Percentiles rank a stretch among this genome's conserved stretches.
phyloP scores from a whole-genome alignment of 2,329 filamentous ascomycete species.

The Penicillium sp. region DNA sequence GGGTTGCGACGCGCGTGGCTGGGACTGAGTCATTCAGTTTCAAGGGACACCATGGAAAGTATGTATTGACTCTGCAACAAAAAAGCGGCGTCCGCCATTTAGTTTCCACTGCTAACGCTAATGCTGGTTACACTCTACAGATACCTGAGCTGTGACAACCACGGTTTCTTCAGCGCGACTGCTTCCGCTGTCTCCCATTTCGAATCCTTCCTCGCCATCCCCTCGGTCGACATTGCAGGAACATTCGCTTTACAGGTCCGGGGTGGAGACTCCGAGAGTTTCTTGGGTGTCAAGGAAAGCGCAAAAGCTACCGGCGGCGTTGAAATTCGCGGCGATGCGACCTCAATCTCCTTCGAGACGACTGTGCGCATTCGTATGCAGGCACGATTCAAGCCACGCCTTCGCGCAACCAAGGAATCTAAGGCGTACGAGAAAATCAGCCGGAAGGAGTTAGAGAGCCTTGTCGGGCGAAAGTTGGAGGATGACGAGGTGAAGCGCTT shows the following conservation, averaged over 20 bases:
- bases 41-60: slow-evolving; percentile 89
- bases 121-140: slow-evolving; percentile 46
- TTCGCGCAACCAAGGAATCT: slow-evolving; percentile 79
- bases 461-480: slow-evolving; percentile 73
- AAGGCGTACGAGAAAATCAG: slow-evolving; percentile 85
- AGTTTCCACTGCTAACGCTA: background rate
- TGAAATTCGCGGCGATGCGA: slow-evolving; percentile 77
- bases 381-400: slow-evolving; percentile 84
- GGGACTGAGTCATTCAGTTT: slow-evolving; percentile 83
- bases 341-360: slow-evolving; percentile 68
- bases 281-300: slow-evolving; percentile 65
- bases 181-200: slow-evolving; percentile 81
- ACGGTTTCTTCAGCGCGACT: slow-evolving; percentile 75
- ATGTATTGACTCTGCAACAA: slow-evolving; percentile 27
- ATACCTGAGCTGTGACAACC: slow-evolving; percentile 84
- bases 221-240: slow-evolving; percentile 65
- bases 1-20: slow-evolving; percentile 82
- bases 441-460: slow-evolving; percentile 79
- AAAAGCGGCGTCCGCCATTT: no score
- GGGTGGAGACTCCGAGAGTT: slow-evolving; percentile 64
- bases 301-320: slow-evolving; percentile 53
- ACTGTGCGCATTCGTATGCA: slow-evolving; percentile 88
- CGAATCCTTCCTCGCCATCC: slow-evolving; percentile 76
- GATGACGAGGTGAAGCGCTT: slow-evolving; percentile 85
- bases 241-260: slow-evolving; percentile 75